Evolutionary conservation across 306 rosid genomes (phyloP).

Genomic region (Pyrus pyrifolia): DNA sequence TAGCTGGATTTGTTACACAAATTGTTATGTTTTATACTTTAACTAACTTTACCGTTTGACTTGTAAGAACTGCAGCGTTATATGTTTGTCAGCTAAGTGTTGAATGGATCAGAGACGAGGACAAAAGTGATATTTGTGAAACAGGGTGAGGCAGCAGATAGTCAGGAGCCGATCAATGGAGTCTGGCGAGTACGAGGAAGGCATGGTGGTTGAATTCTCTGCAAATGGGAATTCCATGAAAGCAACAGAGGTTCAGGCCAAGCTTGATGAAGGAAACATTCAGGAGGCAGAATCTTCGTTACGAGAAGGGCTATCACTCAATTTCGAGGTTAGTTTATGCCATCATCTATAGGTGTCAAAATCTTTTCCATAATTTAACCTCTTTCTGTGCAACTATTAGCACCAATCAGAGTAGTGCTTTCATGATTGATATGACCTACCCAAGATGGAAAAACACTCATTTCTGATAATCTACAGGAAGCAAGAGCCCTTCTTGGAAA

Average conservation of each 20-base stretch:
- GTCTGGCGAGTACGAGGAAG: constrained; percentile 28
- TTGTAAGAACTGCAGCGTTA: background rate
- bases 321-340: constrained; percentile 53
- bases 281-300: constrained; percentile 81
- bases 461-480: constrained; percentile 50
- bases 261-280: constrained; percentile 85
- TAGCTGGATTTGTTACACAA: background rate
- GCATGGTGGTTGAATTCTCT: constrained; percentile 29
- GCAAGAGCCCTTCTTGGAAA: constrained; percentile 98
- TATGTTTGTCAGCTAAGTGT: constrained; percentile 2
- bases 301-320: constrained; percentile 81
- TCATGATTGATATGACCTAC: constrained; percentile 2
- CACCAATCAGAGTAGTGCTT: background rate
- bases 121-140: constrained; percentile 26
- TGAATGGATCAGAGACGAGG: constrained; percentile 9
- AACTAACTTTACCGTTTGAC: background rate
- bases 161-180: constrained; percentile 46
- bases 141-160: constrained; percentile 18
- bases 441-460: background rate
- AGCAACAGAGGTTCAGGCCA: constrained; percentile 63
- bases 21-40: background rate
- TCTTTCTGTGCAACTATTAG: background rate
- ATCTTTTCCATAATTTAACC: background rate
- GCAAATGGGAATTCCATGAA: constrained; percentile 65
- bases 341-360: background rate